Percentiles rank a stretch among this genome's conserved stretches.
Evolutionary conservation across 2,329 filamentous ascomycete genomes (phyloP).

Genomic region (Fusarium sp.): DNA sequence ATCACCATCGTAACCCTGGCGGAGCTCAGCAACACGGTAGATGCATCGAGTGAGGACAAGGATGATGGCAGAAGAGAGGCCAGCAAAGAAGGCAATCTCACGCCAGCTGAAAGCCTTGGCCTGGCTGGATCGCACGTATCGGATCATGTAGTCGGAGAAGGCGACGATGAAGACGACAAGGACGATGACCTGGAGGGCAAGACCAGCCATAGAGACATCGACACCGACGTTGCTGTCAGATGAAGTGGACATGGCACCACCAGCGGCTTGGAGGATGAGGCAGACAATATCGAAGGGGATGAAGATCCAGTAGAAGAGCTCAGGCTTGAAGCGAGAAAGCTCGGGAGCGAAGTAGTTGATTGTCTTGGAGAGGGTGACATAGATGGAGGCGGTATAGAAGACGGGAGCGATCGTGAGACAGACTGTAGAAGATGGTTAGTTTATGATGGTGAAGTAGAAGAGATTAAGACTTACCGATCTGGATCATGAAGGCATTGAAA

Average conservation of each 20-base stretch:
- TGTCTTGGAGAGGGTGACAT: slow-evolving; percentile 66
- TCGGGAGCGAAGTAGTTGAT: slow-evolving; percentile 55
- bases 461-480: slow-evolving; percentile 61
- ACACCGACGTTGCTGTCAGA: slow-evolving; percentile 50
- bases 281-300: slow-evolving; percentile 68
- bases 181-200: slow-evolving; percentile 68
- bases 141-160: slow-evolving; percentile 63
- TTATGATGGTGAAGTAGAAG: background rate
- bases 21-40: slow-evolving; percentile 74
- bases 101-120: slow-evolving; percentile 44
- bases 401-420: slow-evolving; percentile 65
- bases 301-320: slow-evolving; percentile 60
- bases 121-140: slow-evolving; percentile 50
- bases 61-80: slow-evolving; percentile 64
- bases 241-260: slow-evolving; percentile 63
- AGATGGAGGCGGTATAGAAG: slow-evolving; percentile 71
- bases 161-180: slow-evolving; percentile 62
- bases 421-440: slow-evolving; percentile 46
- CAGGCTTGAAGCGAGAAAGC: slow-evolving; percentile 57
- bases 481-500: slow-evolving; percentile 71
- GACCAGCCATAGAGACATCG: slow-evolving; percentile 60
- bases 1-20: slow-evolving; percentile 68
- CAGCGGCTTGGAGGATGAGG: slow-evolving; percentile 66
- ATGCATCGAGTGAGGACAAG: slow-evolving; percentile 71
- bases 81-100: slow-evolving; percentile 60